Conservation (phyloP, 306 rosid species). For the Ormosia semicastrata region DNA sequence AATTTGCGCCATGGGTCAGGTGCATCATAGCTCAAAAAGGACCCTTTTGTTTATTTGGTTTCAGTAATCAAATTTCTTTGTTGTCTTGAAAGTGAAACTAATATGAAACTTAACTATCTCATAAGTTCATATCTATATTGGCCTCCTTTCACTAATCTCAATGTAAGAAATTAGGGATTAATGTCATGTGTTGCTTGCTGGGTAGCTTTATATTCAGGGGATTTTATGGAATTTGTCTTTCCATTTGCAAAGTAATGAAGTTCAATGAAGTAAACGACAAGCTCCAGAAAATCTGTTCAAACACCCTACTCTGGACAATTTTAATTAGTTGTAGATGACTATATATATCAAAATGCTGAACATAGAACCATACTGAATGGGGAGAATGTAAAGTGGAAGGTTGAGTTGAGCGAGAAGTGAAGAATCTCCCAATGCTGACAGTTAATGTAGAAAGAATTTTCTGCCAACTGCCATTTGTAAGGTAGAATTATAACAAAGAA, state of each 20-base stretch:
- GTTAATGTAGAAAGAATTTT: neutral
- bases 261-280: neutral
- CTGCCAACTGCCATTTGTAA: neutral
- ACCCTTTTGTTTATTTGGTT: slow-evolving; percentile 14
- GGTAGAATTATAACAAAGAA: neutral
- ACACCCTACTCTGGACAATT: neutral
- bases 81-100: slow-evolving; percentile 14
- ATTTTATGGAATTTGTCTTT: neutral
- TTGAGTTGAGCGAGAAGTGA: neutral
- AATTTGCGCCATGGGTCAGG: slow-evolving; percentile 85
- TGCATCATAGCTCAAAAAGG: slow-evolving; percentile 24
- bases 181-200: neutral
- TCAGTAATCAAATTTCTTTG: neutral
- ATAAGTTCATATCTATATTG: neutral
- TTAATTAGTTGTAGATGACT: slow-evolving; percentile 2
- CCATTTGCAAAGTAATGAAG: slow-evolving; percentile 1
- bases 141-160: neutral
- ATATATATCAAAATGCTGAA: neutral
- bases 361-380: neutral
- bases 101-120: neutral
- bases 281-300: slow-evolving; percentile 8
- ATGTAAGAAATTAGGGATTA: slow-evolving; percentile 10
- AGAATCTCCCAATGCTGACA: neutral
- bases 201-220: neutral
- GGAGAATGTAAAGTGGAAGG: neutral